Evolutionary conservation across 1,284 basidiomycete species (phyloP).

Genomic region (Cryptococcus sp.): DNA sequence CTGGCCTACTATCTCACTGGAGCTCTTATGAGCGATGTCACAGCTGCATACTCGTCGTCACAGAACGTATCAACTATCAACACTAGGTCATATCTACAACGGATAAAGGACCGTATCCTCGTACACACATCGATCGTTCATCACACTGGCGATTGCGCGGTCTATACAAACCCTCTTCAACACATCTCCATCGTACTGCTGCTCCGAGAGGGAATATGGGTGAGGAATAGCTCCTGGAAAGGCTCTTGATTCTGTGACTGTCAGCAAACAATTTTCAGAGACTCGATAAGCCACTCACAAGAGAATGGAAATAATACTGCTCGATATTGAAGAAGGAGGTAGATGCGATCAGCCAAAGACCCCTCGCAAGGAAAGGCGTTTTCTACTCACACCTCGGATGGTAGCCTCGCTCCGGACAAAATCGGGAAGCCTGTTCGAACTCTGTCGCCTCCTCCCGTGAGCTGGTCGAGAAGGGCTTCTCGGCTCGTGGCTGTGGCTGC

Average conservation of each 20-base stretch:
- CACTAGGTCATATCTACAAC: too few relatives aligned
- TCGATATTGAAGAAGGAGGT: constrained; percentile 43
- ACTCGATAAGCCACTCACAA: constrained; percentile 25
- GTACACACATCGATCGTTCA: too few relatives aligned
- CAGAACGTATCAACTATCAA: too few relatives aligned
- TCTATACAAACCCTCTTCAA: constrained; percentile 17
- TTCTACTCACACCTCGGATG: constrained; percentile 39
- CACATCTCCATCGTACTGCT: constrained; percentile 46
- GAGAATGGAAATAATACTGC: constrained; percentile 77
- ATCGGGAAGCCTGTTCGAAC: constrained; percentile 11
- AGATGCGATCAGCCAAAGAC: constrained; percentile 55
- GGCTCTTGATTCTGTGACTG: constrained; percentile 36
- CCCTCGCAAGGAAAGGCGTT: background rate
- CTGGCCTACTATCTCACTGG: too few relatives aligned
- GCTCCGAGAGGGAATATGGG: constrained; percentile 42
- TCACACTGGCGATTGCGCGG: too few relatives aligned
- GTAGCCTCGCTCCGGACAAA: constrained; percentile 30
- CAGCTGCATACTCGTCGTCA: too few relatives aligned
- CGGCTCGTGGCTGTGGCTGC: constrained; percentile 16
- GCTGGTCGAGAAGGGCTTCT: constrained; percentile 15
- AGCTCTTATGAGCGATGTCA: too few relatives aligned
- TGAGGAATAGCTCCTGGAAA: constrained; percentile 49
- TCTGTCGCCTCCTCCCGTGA: constrained; percentile 18
- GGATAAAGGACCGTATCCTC: too few relatives aligned
- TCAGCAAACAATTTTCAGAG: background rate